phyloP scores from a whole-genome alignment of 306 rosid genomes.

The Trichosanthes cucumerina region DNA sequence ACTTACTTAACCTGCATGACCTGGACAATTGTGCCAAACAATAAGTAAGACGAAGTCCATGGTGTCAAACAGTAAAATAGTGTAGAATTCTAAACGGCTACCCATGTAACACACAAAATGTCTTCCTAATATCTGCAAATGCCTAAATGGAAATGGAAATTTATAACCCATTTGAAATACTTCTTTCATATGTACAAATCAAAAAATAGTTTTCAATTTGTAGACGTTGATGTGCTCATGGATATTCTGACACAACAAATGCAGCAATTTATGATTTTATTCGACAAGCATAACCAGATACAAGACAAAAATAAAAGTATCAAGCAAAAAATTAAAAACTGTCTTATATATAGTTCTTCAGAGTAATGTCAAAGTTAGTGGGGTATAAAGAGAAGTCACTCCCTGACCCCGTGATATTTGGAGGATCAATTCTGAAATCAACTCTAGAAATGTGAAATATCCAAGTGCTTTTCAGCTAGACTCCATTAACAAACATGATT shows the following conservation, averaged over 20 bases:
- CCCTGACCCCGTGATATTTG: background rate
- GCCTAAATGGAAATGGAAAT: background rate
- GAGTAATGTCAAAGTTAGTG: background rate
- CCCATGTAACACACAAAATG: background rate
- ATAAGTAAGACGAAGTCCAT: background rate
- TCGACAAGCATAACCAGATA: background rate
- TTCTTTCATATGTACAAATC: background rate
- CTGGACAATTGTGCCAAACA: slow-evolving; percentile 27
- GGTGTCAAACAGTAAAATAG: background rate
- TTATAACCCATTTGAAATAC: background rate
- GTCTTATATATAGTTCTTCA: background rate
- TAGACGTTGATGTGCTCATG: background rate
- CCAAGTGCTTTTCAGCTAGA: background rate
- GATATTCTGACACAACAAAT: background rate
- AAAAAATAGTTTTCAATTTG: background rate
- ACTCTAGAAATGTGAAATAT: background rate
- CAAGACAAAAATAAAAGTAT: background rate
- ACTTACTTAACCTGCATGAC: slow-evolving; percentile 45
- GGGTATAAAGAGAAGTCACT: background rate
- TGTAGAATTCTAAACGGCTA: background rate
- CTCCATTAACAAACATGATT: background rate
- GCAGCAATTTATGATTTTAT: background rate
- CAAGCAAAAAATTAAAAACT: background rate
- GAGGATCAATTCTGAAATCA: background rate
- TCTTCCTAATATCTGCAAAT: background rate